These are phyloP conservation scores for Nissolia schottii DNA, from an alignment of 306 rosid genomes.

Conservation along the genomic window DNA sequence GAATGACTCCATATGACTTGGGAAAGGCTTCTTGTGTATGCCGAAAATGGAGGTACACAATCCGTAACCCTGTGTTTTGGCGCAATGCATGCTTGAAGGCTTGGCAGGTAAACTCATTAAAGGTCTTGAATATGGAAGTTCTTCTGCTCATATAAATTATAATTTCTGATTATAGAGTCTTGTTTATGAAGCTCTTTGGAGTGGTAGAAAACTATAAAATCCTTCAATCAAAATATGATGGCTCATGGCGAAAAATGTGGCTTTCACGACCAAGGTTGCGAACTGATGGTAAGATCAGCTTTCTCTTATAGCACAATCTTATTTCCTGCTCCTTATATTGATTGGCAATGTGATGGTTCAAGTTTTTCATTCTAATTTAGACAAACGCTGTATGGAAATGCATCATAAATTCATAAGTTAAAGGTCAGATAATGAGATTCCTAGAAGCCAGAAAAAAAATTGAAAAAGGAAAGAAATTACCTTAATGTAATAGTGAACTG, in stretches of 20 bases:
- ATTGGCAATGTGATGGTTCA: background rate
- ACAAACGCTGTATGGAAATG: background rate
- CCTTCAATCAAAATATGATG: slow-evolving; percentile 70
- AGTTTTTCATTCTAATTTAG: background rate
- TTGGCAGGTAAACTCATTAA: slow-evolving; percentile 79
- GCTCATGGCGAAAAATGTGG: slow-evolving; percentile 98
- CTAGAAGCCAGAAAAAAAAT: background rate
- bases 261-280: slow-evolving; percentile 85
- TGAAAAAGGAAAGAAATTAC: background rate
- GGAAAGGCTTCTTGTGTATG: slow-evolving; percentile 92
- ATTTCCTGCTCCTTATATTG: slow-evolving; percentile 8
- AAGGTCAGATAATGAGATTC: too few relatives aligned
- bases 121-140: slow-evolving; percentile 13
- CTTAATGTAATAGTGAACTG: background rate
- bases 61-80: slow-evolving; percentile 93
- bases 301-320: background rate
- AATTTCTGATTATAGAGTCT: slow-evolving; percentile 24
- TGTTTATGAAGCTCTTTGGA: slow-evolving; percentile 59
- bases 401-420: too few relatives aligned
- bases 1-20: slow-evolving; percentile 78
- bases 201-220: slow-evolving; percentile 67
- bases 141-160: slow-evolving; percentile 6
- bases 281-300: slow-evolving; percentile 62
- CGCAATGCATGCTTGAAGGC: slow-evolving; percentile 92
- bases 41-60: slow-evolving; percentile 89